A percentile compares a stretch with the other conserved stretches of the same genome.
Evolutionary conservation across 225 moss, liverwort and hornwort species (phyloP).

Genomic region (Straminergon stramineum): DNA sequence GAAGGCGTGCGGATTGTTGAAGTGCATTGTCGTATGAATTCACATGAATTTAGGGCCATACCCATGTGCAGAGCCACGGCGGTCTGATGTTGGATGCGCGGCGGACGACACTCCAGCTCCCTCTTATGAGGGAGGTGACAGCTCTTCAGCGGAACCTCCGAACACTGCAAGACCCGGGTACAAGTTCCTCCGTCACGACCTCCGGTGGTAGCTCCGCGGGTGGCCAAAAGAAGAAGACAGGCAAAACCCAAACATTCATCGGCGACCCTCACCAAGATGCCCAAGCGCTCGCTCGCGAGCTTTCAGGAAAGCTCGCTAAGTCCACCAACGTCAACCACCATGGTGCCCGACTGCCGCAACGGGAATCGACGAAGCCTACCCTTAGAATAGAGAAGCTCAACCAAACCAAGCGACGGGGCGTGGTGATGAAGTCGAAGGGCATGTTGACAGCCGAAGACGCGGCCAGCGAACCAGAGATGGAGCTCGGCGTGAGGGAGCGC

Average conservation of each 20-base stretch:
- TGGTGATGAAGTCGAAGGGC: not conserved
- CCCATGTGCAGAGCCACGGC: conserved; percentile 17
- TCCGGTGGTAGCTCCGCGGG: conserved; percentile 10
- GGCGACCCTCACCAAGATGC: conserved; percentile 40
- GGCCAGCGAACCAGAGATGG: not conserved
- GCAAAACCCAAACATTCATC: conserved; percentile 11
- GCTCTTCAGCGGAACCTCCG: conserved; percentile 25
- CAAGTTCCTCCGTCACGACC: conserved; percentile 29
- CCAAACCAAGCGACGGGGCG: not conserved
- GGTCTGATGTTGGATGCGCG: conserved; percentile 53
- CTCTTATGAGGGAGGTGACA: conserved; percentile 42
- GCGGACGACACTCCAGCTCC: conserved; percentile 23
- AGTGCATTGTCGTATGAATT: not conserved
- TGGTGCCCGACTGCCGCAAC: not conserved
- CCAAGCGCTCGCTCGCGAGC: conserved; percentile 20
- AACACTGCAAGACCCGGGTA: conserved; percentile 31
- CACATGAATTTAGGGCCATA: not conserved
- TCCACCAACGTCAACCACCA: not conserved
- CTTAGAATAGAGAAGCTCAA: not conserved
- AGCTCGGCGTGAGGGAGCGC: conserved; percentile 12
- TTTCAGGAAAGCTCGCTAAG: conserved; percentile 29
- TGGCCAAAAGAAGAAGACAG: not conserved
- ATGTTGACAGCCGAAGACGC: not conserved
- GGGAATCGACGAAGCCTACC: not conserved
- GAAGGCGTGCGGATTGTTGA: not conserved